Conservation (phyloP, 2,329 filamentous ascomycete genomes). For the Sporothrix pseudoabietina region DNA sequence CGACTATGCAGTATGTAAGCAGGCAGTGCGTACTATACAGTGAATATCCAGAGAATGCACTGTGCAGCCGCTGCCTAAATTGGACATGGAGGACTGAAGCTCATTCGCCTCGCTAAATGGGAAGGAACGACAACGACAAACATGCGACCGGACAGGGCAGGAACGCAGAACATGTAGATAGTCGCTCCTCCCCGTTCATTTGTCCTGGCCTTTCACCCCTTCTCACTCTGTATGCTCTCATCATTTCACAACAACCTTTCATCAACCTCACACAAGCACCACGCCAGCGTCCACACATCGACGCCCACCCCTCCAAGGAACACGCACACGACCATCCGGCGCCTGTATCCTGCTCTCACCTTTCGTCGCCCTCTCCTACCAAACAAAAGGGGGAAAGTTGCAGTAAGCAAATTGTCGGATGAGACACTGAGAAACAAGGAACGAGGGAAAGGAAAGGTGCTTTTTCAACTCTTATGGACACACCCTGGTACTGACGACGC, state of each 20-base stretch:
- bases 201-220: no score
- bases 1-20: not conserved
- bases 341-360: not conserved
- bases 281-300: not conserved
- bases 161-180: slow-evolving; percentile 13
- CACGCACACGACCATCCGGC: slow-evolving; percentile 12
- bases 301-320: not conserved
- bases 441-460: not conserved
- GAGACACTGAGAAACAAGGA: slow-evolving; percentile 18
- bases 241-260: not conserved
- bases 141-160: not conserved
- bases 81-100: not conserved
- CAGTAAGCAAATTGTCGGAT: not conserved
- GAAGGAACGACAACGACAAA: slow-evolving; percentile 22
- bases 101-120: slow-evolving; percentile 26
- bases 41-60: not conserved
- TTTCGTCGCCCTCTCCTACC: not conserved
- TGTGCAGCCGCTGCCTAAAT: slow-evolving; percentile 8
- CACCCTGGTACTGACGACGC: not conserved
- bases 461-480: not conserved
- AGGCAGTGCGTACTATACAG: not conserved
- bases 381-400: not conserved
- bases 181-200: not conserved
- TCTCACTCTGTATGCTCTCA: not conserved
- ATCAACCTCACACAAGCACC: not conserved